phyloP scores from a whole-genome alignment of 495 filamentous ascomycete species.

The Lichina pygmaea region DNA sequence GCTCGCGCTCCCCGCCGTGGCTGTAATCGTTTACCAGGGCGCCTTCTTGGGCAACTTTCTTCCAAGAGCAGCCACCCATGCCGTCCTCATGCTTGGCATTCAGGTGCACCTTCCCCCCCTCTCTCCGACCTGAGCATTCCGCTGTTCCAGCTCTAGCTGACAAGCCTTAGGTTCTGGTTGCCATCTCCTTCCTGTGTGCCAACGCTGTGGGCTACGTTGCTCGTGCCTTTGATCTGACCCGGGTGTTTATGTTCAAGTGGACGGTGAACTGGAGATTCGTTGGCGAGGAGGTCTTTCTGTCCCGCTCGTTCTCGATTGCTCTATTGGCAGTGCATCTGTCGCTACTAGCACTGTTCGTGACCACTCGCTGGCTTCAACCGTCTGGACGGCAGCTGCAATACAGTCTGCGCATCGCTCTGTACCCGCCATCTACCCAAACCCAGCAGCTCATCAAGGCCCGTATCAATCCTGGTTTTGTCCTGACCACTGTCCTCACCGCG shows the following conservation, averaged over 20 bases:
- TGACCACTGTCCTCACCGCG: constrained; percentile 53
- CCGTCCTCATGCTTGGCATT: constrained; percentile 38
- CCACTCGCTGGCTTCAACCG: constrained; percentile 28
- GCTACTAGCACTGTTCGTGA: constrained; percentile 32
- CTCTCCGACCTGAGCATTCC: not conserved
- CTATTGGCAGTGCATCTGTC: constrained; percentile 42
- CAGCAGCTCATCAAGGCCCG: constrained; percentile 24
- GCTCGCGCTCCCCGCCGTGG: constrained; percentile 55
- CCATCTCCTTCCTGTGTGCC: constrained; percentile 42
- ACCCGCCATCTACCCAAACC: constrained; percentile 23
- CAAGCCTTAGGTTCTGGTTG: constrained; percentile 27
- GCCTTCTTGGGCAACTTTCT: not conserved
- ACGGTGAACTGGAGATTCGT: constrained; percentile 96
- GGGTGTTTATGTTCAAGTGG: constrained; percentile 88
- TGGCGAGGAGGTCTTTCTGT: constrained; percentile 57
- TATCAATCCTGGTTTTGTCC: constrained; percentile 47
- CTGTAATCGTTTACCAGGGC: constrained; percentile 40
- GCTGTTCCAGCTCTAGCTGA: not conserved
- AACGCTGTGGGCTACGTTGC: constrained; percentile 46
- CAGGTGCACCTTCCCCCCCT: constrained; percentile 22
- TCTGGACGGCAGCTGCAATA: constrained; percentile 15
- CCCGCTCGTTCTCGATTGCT: constrained; percentile 36
- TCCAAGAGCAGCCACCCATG: constrained; percentile 32
- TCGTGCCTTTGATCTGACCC: constrained; percentile 67
- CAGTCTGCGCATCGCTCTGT: constrained; percentile 23